Percentiles rank a stretch among this genome's conserved stretches.
These are phyloP conservation scores for Neonectria faginata DNA, from an alignment of 2,329 filamentous ascomycete species.

Conservation along the genomic window DNA sequence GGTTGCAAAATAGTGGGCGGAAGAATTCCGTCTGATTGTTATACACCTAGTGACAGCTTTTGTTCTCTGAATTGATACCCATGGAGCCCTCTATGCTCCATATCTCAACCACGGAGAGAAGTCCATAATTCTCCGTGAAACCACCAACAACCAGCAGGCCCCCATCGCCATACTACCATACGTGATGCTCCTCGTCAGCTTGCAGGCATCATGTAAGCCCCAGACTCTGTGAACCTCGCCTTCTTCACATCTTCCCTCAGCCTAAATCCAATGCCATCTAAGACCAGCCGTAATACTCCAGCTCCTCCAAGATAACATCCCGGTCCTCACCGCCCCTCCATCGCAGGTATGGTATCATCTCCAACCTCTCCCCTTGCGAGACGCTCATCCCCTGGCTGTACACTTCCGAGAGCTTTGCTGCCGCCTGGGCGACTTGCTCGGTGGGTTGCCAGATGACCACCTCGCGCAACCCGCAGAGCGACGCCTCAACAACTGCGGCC, in stretches of 20 bases:
- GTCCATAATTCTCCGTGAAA: slow-evolving; percentile 9
- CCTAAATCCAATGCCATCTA: slow-evolving; percentile 19
- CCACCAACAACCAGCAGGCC: background rate
- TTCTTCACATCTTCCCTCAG: slow-evolving; percentile 16
- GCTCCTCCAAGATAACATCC: slow-evolving; percentile 46
- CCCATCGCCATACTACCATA: background rate
- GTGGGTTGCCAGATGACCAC: slow-evolving; percentile 54
- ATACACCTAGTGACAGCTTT: background rate
- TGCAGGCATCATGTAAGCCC: slow-evolving; percentile 4
- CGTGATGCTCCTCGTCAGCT: background rate
- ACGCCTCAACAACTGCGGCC: slow-evolving; percentile 51
- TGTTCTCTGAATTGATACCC: background rate
- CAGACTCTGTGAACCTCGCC: background rate
- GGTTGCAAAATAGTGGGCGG: background rate
- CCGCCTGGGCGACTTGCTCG: slow-evolving; percentile 44
- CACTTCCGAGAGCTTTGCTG: slow-evolving; percentile 51
- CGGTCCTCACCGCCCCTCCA: slow-evolving; percentile 49
- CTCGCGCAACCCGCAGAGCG: slow-evolving; percentile 46
- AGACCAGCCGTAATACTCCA: slow-evolving; percentile 25
- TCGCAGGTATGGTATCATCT: slow-evolving; percentile 51
- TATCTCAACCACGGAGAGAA: slow-evolving; percentile 7
- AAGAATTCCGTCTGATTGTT: slow-evolving; percentile 1
- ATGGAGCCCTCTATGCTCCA: background rate
- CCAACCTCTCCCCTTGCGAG: slow-evolving; percentile 44
- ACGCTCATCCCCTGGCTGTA: slow-evolving; percentile 49